Base-by-base conservation (phyloP, 495 filamentous ascomycete genomes). In the Talaromyces proteolyticus region DNA sequence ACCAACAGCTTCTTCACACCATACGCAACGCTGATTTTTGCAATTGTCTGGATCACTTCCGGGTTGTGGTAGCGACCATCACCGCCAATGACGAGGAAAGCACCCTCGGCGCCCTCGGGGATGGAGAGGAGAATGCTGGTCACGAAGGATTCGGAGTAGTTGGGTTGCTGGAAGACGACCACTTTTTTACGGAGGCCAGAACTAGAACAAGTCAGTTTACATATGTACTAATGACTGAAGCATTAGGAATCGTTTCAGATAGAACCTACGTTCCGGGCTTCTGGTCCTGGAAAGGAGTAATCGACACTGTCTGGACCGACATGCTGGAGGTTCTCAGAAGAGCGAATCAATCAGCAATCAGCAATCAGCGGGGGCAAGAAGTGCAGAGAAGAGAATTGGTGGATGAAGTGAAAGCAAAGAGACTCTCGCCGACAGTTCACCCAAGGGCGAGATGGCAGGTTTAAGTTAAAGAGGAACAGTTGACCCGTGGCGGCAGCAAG, bases 151-250 rank as follows among this genome's bases (percentile, higher is more conserved):
- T 98, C 94, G 72, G 87, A 89, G 77, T 98, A 98, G 66, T 98
- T 79, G 44, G 84, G 79, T 70, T 96, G 77, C 67, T 98, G 89
- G 78, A 98, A 98, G 65, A 96, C 86, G 64, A 86, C 88, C 70
- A 97, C 94, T 80, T 96, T 98, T 75, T 98, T 98, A 54, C 93
- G 89, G 59, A 98, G 86, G 60, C 93, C 93, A 54, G 93, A 98
- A 58, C 93, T 97, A n/a, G 59, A 51, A 55, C 20, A 40, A 40
- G 21, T 49, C n/a, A n/a, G n/a, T n/a, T n/a, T n/a, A n/a, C n/a
- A n/a, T n/a, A n/a, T n/a, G n/a, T n/a, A n/a, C n/a, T n/a, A n/a
- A n/a, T n/a, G n/a, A n/a, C n/a, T n/a, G n/a, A n/a, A n/a, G n/a
- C n/a, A n/a, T n/a, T n/a, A n/a, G n/a, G n/a, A n/a, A n/a, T n/a